Base-by-base conservation (phyloP, 106 monocot genomes). In the Xerophyta viscosa region DNA sequence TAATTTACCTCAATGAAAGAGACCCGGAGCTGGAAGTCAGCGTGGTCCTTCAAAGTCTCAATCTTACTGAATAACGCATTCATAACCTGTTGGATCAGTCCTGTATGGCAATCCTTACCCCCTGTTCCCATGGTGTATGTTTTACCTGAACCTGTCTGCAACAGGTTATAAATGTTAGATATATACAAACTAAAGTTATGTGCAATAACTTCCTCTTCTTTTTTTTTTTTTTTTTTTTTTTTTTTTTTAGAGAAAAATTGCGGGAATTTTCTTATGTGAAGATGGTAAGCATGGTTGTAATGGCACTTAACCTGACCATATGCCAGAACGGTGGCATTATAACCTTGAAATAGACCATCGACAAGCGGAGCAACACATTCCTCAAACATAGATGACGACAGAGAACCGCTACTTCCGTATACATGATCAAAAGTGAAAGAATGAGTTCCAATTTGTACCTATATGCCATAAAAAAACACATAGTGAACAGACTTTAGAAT, bases 41-140 rank as follows among this genome's bases (percentile, higher is more conserved):
- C 59, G 51, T 90, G 76, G 48, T 76, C 46, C 48, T 86, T 98
- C 65, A 79, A 39, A 20, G 37, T 77, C 24, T 98, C 82, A 24
- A 89, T 82, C 66, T 98, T 98, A 19, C 66, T 61, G 29, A 86
- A 98, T 46, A 98, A 61, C 33, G 71, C 70, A 68, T 71, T 69
- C 96, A 98, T 89, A 24, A 73, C 89, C 76, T 77, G 81, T 22
- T 77, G 96, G 21, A 98, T 98, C 28, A 98, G 60, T 50, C 89
- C 89, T 46, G 60, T 68, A 50, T 85, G 76, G 36, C 70, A 75
- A 43, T 88, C 94, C 46, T 67, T 89, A 22, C 76, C 58, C 59
- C 76, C 89, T 12, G 96, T 89, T 21, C 96, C 96, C 96, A 98
- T 98, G 6, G 96, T 98, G 65, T 89, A 98, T 53, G 96, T 98